Conservation (phyloP, 768 basidiomycete species). For the Auriculariales sp. region DNA sequence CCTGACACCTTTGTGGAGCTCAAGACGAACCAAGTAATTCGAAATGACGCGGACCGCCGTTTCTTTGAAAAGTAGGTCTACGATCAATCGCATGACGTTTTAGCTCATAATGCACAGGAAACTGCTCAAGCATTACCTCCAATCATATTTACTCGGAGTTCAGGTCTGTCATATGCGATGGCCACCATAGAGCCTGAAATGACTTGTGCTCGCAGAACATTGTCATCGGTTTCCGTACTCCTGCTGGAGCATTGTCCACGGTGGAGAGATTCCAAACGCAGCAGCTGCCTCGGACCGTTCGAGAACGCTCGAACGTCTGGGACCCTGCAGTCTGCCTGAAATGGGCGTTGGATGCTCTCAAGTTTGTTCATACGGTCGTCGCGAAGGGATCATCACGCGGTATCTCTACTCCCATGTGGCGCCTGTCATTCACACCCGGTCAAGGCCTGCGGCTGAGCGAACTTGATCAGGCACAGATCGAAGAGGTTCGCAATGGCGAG, state of each 20-base stretch:
- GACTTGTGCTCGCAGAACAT: conserved; percentile 42
- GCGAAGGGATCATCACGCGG: conserved; percentile 10
- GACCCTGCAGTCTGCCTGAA: conserved; percentile 58
- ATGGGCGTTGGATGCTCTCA: conserved; percentile 55
- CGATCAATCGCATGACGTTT: neutral
- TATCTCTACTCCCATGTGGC: conserved; percentile 60
- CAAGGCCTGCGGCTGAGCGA: conserved; percentile 34
- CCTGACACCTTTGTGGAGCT: conserved; percentile 69
- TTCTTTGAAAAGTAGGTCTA: conserved; percentile 64
- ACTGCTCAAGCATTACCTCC: conserved; percentile 83
- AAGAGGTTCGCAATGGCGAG: conserved; percentile 50
- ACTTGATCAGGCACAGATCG: conserved; percentile 33
- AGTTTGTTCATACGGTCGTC: conserved; percentile 25
- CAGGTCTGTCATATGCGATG: conserved; percentile 34
- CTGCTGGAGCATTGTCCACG: conserved; percentile 49
- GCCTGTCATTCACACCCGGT: conserved; percentile 47
- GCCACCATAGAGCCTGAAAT: neutral
- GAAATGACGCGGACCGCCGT: conserved; percentile 45
- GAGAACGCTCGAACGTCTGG: conserved; percentile 64
- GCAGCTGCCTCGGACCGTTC: conserved; percentile 62
- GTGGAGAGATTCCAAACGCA: conserved; percentile 66
- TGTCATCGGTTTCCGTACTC: conserved; percentile 76
- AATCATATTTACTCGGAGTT: conserved; percentile 85
- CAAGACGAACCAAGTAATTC: conserved; percentile 70
- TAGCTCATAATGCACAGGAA: conserved; percentile 33